Conservation (phyloP, 306 rosid genomes). For the Dryas alaskensis region DNA sequence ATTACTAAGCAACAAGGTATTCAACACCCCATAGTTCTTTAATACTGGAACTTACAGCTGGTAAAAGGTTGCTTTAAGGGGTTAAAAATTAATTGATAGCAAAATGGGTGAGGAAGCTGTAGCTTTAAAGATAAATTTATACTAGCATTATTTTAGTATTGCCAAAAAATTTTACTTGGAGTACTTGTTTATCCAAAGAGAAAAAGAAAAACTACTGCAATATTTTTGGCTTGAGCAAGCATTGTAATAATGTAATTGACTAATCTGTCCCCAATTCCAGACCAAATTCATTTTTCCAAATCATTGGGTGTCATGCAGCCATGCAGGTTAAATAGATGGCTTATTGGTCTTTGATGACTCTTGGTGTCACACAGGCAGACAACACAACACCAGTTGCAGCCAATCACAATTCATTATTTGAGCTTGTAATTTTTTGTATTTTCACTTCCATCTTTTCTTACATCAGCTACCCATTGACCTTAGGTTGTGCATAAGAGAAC, state of each 20-base stretch:
- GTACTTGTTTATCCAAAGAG: no score
- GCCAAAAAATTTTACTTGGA: no score
- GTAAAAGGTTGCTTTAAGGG: not conserved
- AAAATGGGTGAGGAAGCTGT: no score
- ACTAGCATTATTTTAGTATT: no score
- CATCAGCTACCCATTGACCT: constrained; percentile 30
- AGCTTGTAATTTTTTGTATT: constrained; percentile 8
- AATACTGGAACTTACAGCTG: not conserved
- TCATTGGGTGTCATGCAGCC: constrained; percentile 17
- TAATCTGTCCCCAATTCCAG: not conserved
- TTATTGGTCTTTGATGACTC: not conserved
- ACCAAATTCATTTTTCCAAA: not conserved
- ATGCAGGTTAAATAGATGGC: constrained; percentile 8
- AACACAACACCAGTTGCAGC: constrained; percentile 4
- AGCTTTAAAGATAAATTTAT: not conserved
- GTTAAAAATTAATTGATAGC: not conserved
- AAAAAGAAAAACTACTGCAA: not conserved
- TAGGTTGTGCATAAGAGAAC: constrained; percentile 8
- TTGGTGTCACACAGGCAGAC: constrained; percentile 9
- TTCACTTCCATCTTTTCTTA: not conserved
- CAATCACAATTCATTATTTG: not conserved
- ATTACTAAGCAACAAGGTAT: not conserved
- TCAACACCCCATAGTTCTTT: not conserved
- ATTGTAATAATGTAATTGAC: not conserved
- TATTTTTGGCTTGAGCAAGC: not conserved